A percentile compares a stretch with the other conserved stretches of the same genome.
Conservation (phyloP, 176 grass and related monocot genomes). For the Lolium multiflorum region DNA sequence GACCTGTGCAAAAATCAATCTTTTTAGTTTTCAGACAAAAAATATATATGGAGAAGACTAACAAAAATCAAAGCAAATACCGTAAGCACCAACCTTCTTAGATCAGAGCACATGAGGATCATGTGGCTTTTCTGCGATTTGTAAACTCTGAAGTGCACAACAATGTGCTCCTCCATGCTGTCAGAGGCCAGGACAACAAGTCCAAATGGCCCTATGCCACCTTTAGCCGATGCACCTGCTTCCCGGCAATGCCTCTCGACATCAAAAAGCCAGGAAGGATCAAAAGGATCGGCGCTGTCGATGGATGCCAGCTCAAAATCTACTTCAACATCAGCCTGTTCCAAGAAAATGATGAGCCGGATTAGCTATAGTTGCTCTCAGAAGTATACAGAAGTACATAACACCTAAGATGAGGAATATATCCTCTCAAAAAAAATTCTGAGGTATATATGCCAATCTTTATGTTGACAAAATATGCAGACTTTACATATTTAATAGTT, state of each 20-base stretch:
- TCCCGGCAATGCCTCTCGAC: constrained; percentile 58
- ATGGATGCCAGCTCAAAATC: constrained; percentile 55
- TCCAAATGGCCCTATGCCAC: constrained; percentile 67
- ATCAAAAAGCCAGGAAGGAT: constrained; percentile 67
- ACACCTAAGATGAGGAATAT: no score
- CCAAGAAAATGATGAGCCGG: not conserved
- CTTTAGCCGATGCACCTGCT: constrained; percentile 46
- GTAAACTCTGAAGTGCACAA: constrained; percentile 73
- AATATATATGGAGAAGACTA: no score
- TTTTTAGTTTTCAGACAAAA: no score
- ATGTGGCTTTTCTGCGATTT: constrained; percentile 55
- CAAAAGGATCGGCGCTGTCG: constrained; percentile 57
- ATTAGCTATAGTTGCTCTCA: no score
- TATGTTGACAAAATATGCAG: no score
- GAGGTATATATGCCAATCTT: no score
- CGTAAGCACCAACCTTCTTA: constrained; percentile 50
- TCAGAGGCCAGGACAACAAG: constrained; percentile 71
- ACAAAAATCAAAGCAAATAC: no score
- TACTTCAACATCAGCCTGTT: constrained; percentile 78
- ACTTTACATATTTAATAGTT: no score
- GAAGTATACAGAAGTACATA: no score
- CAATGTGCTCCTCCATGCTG: constrained; percentile 60
- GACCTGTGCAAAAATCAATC: constrained; percentile 48
- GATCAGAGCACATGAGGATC: constrained; percentile 71
- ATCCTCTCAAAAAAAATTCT: no score